A percentile compares a stretch with the other conserved stretches of the same genome.
phyloP scores from a whole-genome alignment of 169 alveolate genomes.

The Plasmodium vivax region DNA sequence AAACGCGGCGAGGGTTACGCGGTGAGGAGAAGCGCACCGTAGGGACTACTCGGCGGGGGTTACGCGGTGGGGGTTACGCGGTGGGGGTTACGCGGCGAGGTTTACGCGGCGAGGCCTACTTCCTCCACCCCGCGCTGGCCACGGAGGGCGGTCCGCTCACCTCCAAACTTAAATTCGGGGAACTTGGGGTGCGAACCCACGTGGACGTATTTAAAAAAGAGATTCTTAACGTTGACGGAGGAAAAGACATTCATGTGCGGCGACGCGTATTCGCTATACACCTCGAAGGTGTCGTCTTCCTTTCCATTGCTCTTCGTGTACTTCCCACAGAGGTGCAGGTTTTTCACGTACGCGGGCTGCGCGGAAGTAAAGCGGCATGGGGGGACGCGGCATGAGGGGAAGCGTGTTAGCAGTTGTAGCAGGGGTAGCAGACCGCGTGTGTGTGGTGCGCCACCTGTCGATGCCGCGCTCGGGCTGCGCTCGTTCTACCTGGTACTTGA shows the following conservation, averaged over 20 bases:
- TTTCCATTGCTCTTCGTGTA: slow-evolving; percentile 33
- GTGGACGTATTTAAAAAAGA: slow-evolving; percentile 34
- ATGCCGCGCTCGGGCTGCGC: neutral
- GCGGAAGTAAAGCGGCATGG: neutral
- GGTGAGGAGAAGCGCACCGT: neutral
- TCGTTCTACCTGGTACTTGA: slow-evolving; percentile 16
- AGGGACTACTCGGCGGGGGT: too few relatives aligned
- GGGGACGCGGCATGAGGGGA: too few relatives aligned
- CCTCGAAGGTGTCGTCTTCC: slow-evolving; percentile 52
- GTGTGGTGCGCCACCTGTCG: neutral
- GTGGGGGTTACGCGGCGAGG: too few relatives aligned
- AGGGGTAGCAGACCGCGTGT: neutral
- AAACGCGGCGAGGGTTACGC: too few relatives aligned
- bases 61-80: too few relatives aligned
- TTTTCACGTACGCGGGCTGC: slow-evolving; percentile 32
- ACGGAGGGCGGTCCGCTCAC: neutral
- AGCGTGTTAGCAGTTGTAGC: neutral
- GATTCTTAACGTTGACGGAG: slow-evolving; percentile 31
- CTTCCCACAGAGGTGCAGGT: slow-evolving; percentile 40
- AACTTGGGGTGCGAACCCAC: slow-evolving; percentile 37
- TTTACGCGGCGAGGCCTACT: too few relatives aligned
- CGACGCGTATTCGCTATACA: slow-evolving; percentile 34
- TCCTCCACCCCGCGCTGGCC: too few relatives aligned
- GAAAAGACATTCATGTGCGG: slow-evolving; percentile 33
- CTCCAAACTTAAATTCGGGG: slow-evolving; percentile 43